Conservation (phyloP, 495 filamentous ascomycete species). For the Aspergillus baeticus region DNA sequence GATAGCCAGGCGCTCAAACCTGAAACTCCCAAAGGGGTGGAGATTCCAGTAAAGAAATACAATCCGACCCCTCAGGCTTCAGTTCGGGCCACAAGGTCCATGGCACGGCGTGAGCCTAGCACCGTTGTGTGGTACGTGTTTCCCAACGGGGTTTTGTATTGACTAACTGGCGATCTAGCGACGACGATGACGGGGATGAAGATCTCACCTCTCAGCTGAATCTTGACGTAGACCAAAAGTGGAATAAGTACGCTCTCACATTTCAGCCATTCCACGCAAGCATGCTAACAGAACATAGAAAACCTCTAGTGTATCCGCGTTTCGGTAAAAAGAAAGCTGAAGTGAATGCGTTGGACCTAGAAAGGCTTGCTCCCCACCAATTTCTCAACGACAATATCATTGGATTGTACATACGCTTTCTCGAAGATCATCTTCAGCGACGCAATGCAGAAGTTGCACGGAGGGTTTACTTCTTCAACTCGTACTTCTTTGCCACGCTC, state of each 20-base stretch:
- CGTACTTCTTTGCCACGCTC: slow-evolving; percentile 83
- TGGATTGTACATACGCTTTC: slow-evolving; percentile 76
- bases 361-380: slow-evolving; percentile 76
- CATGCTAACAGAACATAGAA: slow-evolving; percentile 27
- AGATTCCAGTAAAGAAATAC: slow-evolving; percentile 33
- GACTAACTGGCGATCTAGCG: slow-evolving; percentile 11
- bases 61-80: background rate
- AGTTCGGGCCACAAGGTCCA: slow-evolving; percentile 32
- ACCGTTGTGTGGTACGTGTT: slow-evolving; percentile 23
- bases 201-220: slow-evolving; percentile 13
- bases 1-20: background rate
- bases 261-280: background rate
- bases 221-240: slow-evolving; percentile 23
- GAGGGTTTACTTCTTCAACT: slow-evolving; percentile 83
- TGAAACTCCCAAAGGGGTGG: slow-evolving; percentile 11
- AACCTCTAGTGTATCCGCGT: slow-evolving; percentile 66
- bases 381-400: slow-evolving; percentile 93
- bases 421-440: slow-evolving; percentile 63
- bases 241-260: slow-evolving; percentile 20
- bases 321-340: slow-evolving; percentile 68
- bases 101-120: slow-evolving; percentile 23
- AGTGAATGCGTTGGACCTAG: slow-evolving; percentile 76
- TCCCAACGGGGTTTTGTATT: background rate
- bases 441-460: slow-evolving; percentile 55
- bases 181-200: slow-evolving; percentile 11